Base-by-base conservation (phyloP, 1,284 basidiomycete species). In the Cryptococcus sp. region DNA sequence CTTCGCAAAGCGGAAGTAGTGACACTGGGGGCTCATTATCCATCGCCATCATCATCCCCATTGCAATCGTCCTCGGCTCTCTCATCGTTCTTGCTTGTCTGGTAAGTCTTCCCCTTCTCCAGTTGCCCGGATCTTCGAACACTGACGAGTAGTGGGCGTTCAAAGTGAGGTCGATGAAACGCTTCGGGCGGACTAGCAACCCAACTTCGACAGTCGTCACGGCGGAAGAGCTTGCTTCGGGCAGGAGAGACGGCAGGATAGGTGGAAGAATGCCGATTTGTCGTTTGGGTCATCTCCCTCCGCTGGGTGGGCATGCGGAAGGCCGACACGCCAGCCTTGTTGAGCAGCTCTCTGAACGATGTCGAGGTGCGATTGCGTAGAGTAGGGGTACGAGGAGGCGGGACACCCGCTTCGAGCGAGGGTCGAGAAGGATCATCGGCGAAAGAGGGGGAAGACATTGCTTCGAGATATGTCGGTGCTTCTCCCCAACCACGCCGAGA, bases 391-490 rank as follows among this genome's bases (percentile, higher is more conserved):
- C 34, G 35, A 23, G 52, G 57, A 2, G 53, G 46, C 1, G 55
- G 61, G 7, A 57, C 18, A 11, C 49, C 44, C 9, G 41, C 19
- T 35, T 52, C 48, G 23, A 47, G 33, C 21, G 42, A 19, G n/a
- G 33, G 43, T 7, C n/a, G n/a, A 28, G 26, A 9, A 6, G 32
- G 33, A 14, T n/a, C n/a, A n/a, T 45, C 21, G 28, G 31, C 28
- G 36, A 45, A 45, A 21, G 40, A 44, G 19, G 57, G 53, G 7
- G 56, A 54, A 4, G 63, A 63, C 59, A 63, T 63, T 2, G 63
- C 63, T 50, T 63, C 61, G 47, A 65, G 58, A 33, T 65, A 65
- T 0, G 61, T 59, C 0, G 63, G 63, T 10, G 63, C 61, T 40
- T 62, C 56, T 18, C 61, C 63, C 63, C 63, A 65, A 25, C 54